These are phyloP conservation scores for Fusarium albidum DNA, from an alignment of 2,329 filamentous ascomycete genomes.

Conservation along the genomic window DNA sequence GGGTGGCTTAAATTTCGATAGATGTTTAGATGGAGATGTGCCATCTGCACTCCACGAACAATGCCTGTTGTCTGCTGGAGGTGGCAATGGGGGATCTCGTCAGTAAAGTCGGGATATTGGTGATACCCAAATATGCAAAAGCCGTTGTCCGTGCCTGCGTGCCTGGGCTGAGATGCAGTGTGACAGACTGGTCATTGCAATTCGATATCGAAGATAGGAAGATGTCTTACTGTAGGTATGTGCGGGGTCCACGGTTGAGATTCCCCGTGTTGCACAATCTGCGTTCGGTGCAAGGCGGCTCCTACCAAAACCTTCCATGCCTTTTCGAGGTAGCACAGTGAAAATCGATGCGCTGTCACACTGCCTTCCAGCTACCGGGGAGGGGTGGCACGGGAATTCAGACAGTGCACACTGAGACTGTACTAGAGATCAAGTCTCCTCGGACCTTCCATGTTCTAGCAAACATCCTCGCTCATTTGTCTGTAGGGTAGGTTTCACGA, in stretches of 20 bases:
- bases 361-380: background rate
- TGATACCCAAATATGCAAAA: slow-evolving; percentile 17
- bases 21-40: slow-evolving; percentile 3
- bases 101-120: background rate
- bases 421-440: background rate
- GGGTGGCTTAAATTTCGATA: background rate
- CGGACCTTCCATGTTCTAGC: background rate
- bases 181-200: slow-evolving; percentile 11
- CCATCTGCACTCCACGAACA: slow-evolving; percentile 8
- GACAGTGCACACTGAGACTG: slow-evolving; percentile 14
- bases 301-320: slow-evolving; percentile 5
- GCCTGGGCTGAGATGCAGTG: slow-evolving; percentile 29
- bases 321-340: slow-evolving; percentile 8
- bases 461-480: background rate
- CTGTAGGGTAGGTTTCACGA: slow-evolving; percentile 22
- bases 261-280: slow-evolving; percentile 19
- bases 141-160: slow-evolving; percentile 22
- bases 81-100: slow-evolving; percentile 9
- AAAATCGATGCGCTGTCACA: slow-evolving; percentile 1
- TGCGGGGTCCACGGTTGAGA: slow-evolving; percentile 15
- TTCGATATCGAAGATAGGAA: slow-evolving; percentile 11
- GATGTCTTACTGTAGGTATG: slow-evolving; percentile 20
- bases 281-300: slow-evolving; percentile 4
- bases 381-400: background rate
- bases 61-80: background rate